phyloP scores from a whole-genome alignment of 2,329 filamentous ascomycete genomes.

The Leptoxyphium fumago region DNA sequence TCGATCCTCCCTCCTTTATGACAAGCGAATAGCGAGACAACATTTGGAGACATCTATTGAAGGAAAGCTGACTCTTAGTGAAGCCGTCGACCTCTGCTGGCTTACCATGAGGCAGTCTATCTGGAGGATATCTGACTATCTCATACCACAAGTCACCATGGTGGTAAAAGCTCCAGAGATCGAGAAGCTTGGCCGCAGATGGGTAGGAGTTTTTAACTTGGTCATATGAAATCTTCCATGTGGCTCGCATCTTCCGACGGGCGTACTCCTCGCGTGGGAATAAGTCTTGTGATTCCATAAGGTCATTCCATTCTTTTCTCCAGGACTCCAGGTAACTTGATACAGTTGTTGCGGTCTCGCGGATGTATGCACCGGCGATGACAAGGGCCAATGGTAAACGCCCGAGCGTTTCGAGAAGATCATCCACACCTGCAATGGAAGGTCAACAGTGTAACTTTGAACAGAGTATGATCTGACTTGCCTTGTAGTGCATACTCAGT shows the following conservation, averaged over 20 bases:
- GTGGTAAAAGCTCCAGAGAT: constrained; percentile 17
- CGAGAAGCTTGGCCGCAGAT: constrained; percentile 13
- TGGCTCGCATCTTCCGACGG: constrained; percentile 17
- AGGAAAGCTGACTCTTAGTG: constrained; percentile 7
- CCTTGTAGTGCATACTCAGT: not conserved
- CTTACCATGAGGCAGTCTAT: constrained; percentile 6
- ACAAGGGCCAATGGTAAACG: constrained; percentile 16
- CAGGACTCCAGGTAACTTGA: constrained; percentile 4
- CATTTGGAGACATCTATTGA: constrained; percentile 7
- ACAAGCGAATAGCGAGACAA: constrained; percentile 16
- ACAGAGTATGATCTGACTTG: not conserved
- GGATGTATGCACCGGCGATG: constrained; percentile 12
- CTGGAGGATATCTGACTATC: constrained; percentile 5
- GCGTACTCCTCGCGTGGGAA: not conserved
- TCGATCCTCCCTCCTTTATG: constrained; percentile 5
- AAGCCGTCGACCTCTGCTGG: constrained; percentile 1
- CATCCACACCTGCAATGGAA: constrained; percentile 1
- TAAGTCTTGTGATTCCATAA: constrained; percentile 3
- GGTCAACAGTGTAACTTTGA: not conserved
- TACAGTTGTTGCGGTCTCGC: constrained; percentile 4
- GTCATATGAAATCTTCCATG: constrained; percentile 19
- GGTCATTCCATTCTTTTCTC: constrained; percentile 1
- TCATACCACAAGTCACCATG: constrained; percentile 16
- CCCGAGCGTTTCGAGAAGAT: constrained; percentile 13
- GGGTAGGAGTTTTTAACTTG: constrained; percentile 11